These are phyloP conservation scores for Avena atlantica DNA, from an alignment of 176 grass and related monocot genomes.

Conservation along the genomic window DNA sequence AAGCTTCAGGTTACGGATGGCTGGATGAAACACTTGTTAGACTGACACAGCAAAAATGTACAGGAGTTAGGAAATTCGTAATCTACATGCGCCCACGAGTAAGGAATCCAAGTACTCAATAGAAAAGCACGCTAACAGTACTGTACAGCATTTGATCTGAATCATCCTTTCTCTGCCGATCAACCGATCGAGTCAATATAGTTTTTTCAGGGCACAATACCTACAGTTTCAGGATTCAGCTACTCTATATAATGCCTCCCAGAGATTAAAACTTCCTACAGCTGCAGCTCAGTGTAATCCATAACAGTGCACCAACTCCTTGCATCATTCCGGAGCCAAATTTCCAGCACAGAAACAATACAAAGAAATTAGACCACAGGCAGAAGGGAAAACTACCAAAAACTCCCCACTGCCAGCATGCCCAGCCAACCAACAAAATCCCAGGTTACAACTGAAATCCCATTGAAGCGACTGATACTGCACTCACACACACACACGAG, in stretches of 20 bases:
- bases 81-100: not conserved
- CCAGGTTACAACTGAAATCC: not conserved
- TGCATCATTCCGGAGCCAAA: not conserved
- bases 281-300: not conserved
- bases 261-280: not conserved
- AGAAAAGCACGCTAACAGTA: not conserved
- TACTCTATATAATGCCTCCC: not conserved
- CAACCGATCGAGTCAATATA: not conserved
- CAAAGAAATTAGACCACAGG: not conserved
- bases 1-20: no score
- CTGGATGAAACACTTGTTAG: no score
- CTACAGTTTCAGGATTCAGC: not conserved
- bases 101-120: not conserved
- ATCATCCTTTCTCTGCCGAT: not conserved
- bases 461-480: not conserved
- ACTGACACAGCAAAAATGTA: no score
- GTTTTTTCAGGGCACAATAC: not conserved
- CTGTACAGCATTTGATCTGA: not conserved
- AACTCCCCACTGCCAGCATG: not conserved
- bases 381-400: not conserved
- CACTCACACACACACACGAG: not conserved
- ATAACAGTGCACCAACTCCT: not conserved
- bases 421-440: constrained; percentile 1
- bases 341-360: not conserved
- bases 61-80: no score